Evolutionary conservation across 345 rosid species (phyloP).

Genomic region (Eucalyptus cloeziana): DNA sequence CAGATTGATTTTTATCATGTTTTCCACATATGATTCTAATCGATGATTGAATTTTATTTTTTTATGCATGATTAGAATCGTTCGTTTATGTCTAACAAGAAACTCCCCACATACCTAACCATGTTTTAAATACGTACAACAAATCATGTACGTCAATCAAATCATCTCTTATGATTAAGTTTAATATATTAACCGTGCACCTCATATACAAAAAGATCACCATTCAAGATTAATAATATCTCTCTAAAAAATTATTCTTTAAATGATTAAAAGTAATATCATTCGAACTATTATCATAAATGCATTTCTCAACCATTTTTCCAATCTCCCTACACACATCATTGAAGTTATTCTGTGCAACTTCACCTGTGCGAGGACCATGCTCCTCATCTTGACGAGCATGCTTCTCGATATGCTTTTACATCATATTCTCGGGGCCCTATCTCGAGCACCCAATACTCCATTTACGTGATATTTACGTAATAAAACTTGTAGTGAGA

Average conservation of each 20-base stretch:
- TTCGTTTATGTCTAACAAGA: too few species aligned
- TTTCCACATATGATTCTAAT: too few species aligned
- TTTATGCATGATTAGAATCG: too few species aligned
- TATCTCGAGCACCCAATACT: not conserved
- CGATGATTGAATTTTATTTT: too few species aligned
- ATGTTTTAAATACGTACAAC: not conserved
- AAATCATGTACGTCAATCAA: not conserved
- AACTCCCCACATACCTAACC: not conserved
- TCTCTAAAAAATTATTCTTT: not conserved
- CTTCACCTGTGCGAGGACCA: not conserved
- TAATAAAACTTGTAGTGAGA: not conserved
- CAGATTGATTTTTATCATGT: too few species aligned
- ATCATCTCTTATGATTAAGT: not conserved
- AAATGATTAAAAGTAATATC: too few species aligned
- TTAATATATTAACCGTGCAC: not conserved
- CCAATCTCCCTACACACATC: not conserved
- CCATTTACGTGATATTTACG: not conserved
- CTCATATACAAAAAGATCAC: not conserved
- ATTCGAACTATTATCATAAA: not conserved
- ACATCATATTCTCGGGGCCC: not conserved
- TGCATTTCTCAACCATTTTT: too few species aligned
- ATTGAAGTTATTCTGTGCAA: not conserved
- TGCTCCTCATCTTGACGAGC: not conserved
- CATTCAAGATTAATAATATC: not conserved
- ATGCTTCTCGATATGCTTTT: not conserved